Evolutionary conservation across 1,139 yeast genomes (phyloP).

Genomic region (Meyerozyma smithsonii): DNA sequence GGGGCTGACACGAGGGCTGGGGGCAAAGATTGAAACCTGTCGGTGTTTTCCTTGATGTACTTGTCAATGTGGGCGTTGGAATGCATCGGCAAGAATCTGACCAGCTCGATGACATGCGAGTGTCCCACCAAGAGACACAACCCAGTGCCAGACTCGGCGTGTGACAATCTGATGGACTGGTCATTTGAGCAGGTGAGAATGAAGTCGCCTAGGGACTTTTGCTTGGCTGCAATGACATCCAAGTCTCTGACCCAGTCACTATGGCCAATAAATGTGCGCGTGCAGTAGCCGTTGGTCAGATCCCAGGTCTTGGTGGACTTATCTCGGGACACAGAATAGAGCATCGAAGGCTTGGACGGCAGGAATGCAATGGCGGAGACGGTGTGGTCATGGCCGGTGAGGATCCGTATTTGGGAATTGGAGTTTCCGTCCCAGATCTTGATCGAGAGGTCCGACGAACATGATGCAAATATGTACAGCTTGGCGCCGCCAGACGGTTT

Average conservation of each 20-base stretch:
- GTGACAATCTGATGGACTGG: constrained; percentile 64
- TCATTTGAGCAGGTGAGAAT: constrained; percentile 79
- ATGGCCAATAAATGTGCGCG: constrained; percentile 68
- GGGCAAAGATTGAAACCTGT: constrained; percentile 33
- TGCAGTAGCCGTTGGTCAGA: constrained; percentile 60
- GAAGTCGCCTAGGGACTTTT: constrained; percentile 45
- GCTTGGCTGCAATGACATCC: constrained; percentile 26
- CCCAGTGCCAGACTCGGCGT: constrained; percentile 63
- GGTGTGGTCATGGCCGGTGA: constrained; percentile 90
- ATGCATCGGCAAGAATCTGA: constrained; percentile 57
- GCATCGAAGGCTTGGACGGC: constrained; percentile 27
- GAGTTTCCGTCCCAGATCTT: constrained; percentile 63
- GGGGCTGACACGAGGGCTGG: constrained; percentile 24
- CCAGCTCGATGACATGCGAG: constrained; percentile 77
- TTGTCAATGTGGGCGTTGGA: constrained; percentile 50
- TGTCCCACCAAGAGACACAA: constrained; percentile 70
- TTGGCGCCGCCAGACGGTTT: constrained; percentile 5
- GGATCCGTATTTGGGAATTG: constrained; percentile 55
- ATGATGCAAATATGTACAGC: constrained; percentile 44
- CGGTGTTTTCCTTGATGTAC: constrained; percentile 31
- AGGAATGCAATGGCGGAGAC: constrained; percentile 62
- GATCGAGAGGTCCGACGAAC: constrained; percentile 71
- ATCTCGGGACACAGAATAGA: constrained; percentile 79
- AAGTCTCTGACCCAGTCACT: constrained; percentile 84
- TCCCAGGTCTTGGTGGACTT: constrained; percentile 76